phyloP scores from a whole-genome alignment of 176 grass and related monocot genomes.

The Eremochloa ophiuroides region DNA sequence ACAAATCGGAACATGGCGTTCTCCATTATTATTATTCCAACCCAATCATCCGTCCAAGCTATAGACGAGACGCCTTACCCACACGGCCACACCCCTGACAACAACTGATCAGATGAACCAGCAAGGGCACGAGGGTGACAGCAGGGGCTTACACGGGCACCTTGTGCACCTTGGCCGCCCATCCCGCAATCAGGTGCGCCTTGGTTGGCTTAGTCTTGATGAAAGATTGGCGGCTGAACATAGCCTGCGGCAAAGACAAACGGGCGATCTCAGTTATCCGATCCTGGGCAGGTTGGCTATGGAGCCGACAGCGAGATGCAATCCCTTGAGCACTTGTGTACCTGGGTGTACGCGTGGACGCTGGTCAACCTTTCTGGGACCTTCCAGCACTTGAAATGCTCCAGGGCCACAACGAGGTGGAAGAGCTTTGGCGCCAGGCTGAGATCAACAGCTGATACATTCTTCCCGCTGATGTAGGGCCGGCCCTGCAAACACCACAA shows the following conservation, averaged over 20 bases:
- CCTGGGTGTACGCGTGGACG: slow-evolving; percentile 65
- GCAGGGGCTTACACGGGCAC: neutral
- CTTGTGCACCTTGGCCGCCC: slow-evolving; percentile 56
- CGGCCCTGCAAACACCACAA: slow-evolving; percentile 38
- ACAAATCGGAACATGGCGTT: too few relatives aligned
- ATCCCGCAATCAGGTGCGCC: slow-evolving; percentile 73
- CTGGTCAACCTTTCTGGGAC: slow-evolving; percentile 53
- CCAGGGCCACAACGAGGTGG: slow-evolving; percentile 62
- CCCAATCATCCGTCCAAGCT: neutral
- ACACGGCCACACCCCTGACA: neutral
- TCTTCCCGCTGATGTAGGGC: slow-evolving; percentile 64
- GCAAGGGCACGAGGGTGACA: too few relatives aligned
- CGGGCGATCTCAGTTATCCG: neutral
- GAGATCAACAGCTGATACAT: slow-evolving; percentile 57
- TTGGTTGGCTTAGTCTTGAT: slow-evolving; percentile 70
- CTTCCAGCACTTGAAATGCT: slow-evolving; percentile 89
- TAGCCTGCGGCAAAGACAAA: slow-evolving; percentile 32
- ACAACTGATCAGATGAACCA: neutral
- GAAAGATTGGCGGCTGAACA: slow-evolving; percentile 77
- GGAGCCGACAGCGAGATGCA: neutral
- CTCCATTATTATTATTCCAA: neutral
- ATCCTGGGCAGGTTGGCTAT: neutral
- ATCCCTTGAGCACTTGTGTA: neutral
- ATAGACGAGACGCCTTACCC: neutral
- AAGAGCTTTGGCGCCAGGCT: slow-evolving; percentile 79